Percentiles rank a stretch among this genome's conserved stretches.
These are phyloP conservation scores for Aspergillus novofumigatus DNA, from an alignment of 2,329 filamentous ascomycete species.

Conservation along the genomic window DNA sequence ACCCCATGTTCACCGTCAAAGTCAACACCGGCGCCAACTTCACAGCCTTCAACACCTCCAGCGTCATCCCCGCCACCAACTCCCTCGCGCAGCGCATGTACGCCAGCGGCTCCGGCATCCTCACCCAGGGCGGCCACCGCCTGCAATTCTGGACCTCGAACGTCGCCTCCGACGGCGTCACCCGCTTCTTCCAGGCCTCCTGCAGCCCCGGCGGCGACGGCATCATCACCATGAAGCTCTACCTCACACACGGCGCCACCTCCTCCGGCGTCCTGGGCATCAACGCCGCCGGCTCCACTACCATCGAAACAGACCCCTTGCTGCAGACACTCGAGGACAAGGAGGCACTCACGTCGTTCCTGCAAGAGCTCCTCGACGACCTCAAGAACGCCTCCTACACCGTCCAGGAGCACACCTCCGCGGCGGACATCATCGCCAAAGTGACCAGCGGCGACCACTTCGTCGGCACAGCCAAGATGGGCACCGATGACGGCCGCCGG, in stretches of 20 bases:
- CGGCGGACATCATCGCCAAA: slow-evolving; percentile 11
- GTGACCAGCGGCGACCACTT: slow-evolving; percentile 47
- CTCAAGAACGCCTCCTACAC: slow-evolving; percentile 10
- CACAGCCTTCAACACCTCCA: slow-evolving; percentile 14
- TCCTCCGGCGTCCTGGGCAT: slow-evolving; percentile 15
- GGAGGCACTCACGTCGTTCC: slow-evolving; percentile 10
- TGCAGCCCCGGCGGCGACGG: slow-evolving; percentile 12
- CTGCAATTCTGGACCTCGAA: slow-evolving; percentile 21
- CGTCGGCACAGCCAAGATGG: slow-evolving; percentile 57
- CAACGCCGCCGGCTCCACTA: slow-evolving; percentile 10
- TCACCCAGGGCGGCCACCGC: slow-evolving; percentile 17
- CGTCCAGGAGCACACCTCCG: slow-evolving; percentile 11
- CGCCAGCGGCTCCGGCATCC: slow-evolving; percentile 9
- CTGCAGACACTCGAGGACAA: slow-evolving; percentile 14
- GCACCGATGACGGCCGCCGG: slow-evolving; percentile 51
- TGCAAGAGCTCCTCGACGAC: slow-evolving; percentile 10
- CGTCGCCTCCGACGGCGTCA: slow-evolving; percentile 12
- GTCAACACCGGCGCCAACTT: slow-evolving; percentile 16
- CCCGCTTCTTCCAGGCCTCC: slow-evolving; percentile 20
- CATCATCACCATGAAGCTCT: slow-evolving; percentile 17
- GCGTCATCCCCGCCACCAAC: slow-evolving; percentile 6
- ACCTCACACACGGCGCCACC: slow-evolving; percentile 19
- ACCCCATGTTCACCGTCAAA: slow-evolving; percentile 17
- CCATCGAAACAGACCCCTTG: slow-evolving; percentile 11
- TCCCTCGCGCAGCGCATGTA: slow-evolving; percentile 7